Evolutionary conservation across 2,329 filamentous ascomycete genomes (phyloP).

Genomic region (Monosporascus ibericus): DNA sequence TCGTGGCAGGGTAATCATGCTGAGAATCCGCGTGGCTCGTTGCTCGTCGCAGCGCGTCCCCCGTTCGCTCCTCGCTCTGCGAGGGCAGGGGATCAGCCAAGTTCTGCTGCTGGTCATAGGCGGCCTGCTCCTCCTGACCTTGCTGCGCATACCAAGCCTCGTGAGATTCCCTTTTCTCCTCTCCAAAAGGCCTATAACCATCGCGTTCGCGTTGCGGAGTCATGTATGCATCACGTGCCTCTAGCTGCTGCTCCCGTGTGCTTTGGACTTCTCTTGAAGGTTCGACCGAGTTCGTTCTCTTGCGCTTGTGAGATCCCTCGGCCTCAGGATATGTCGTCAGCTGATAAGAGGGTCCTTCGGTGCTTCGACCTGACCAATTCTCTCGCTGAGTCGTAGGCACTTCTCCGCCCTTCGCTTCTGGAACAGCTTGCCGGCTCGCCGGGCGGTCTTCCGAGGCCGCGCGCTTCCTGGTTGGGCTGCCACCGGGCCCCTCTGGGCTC

Average conservation of each 20-base stretch:
- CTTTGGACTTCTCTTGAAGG: constrained; percentile 29
- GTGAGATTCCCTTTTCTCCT: constrained; percentile 39
- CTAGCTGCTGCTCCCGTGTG: constrained; percentile 24
- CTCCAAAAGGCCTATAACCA: constrained; percentile 36
- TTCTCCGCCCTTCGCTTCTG: constrained; percentile 22
- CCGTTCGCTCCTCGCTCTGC: constrained; percentile 44
- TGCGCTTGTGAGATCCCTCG: constrained; percentile 57
- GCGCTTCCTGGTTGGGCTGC: constrained; percentile 20
- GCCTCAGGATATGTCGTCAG: constrained; percentile 34
- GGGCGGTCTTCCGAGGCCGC: constrained; percentile 21
- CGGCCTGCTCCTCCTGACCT: constrained; percentile 40
- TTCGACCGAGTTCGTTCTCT: constrained; percentile 61
- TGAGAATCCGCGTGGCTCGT: constrained; percentile 38
- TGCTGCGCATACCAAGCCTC: constrained; percentile 45
- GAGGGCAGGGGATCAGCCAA: constrained; percentile 38
- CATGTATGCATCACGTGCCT: constrained; percentile 36
- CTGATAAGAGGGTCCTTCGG: constrained; percentile 37
- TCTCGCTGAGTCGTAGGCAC: constrained; percentile 27
- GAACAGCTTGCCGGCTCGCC: constrained; percentile 12
- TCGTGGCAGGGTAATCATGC: constrained; percentile 46
- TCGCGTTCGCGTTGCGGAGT: constrained; percentile 36
- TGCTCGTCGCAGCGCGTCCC: constrained; percentile 38
- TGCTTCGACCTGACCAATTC: constrained; percentile 33
- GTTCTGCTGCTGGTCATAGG: constrained; percentile 39
- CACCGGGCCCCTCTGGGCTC: constrained; percentile 14